Base-by-base conservation (phyloP, 2,329 filamentous ascomycete species). In the Paracamarosporium sp. region DNA sequence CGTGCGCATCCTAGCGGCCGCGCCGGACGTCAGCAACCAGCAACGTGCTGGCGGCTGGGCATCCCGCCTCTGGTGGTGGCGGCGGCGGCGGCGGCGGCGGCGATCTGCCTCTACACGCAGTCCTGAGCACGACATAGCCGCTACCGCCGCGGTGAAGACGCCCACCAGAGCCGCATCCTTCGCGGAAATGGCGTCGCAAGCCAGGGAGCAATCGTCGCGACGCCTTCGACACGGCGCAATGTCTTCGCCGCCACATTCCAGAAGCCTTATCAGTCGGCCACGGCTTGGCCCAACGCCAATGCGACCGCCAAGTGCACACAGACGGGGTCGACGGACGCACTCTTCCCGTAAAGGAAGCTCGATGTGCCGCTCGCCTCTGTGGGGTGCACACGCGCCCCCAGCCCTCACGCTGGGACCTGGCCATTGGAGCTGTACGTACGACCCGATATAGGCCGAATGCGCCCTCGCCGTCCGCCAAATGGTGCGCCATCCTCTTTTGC, bases 371-470 rank as follows among this genome's bases (percentile, higher is more conserved):
- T 55, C 47, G 48, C 48, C 47, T n/a, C 24, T 35, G 36, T 40
- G 52, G 51, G 33, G 51, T 45, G 51, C 55, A 57, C 50, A 56
- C 41, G 53, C 44, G 41, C 45, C 36, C 47, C 8, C 11, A 12
- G 33, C 11, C 41, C 45, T 51, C 55, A 17, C 33, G 50, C 50
- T 31, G 53, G 38, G 51, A 66, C 57, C 63, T 51, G 62, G 64
- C 60, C 57, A 64, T 60, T 59, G 64, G 63, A 55, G 61, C 31
- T 45, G 52, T 57, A 61, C 53, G 61, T 58, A 65, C 62, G 51
- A 47, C 33, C n/a, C n/a, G 44, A 35, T 24, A 50, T 45, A 59
- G 46, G 35, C 56, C 54, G 46, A 5, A 15, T 40, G 36, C 46
- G 54, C 36, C 46, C 50, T 53, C 24, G 28, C 40, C 22, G 33